A percentile compares a stretch with the other conserved stretches of the same genome.
These are phyloP conservation scores for Brassica hybrid DNA, from an alignment of 441 rosid genomes.

Conservation along the genomic window DNA sequence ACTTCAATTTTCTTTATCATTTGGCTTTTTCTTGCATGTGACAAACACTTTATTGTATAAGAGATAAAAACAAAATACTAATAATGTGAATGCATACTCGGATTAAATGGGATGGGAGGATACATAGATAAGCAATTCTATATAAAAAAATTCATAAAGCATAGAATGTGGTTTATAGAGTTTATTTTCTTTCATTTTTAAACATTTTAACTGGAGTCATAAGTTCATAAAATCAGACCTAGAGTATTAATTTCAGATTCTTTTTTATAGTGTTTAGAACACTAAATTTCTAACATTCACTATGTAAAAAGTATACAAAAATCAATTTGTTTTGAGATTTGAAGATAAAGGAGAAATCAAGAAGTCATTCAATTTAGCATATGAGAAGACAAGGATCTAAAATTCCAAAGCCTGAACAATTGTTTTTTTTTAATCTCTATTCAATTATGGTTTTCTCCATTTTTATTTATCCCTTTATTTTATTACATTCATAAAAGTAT, in stretches of 20 bases:
- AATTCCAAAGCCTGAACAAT: conserved; percentile 12
- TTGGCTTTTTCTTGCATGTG: conserved; percentile 36
- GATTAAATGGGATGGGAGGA: background rate
- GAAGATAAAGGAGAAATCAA: background rate
- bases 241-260: too few species aligned
- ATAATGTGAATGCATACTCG: conserved; percentile 17
- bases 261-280: background rate
- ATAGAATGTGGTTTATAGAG: background rate
- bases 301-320: background rate
- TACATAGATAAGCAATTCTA: background rate
- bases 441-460: conserved; percentile 8
- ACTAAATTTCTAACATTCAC: background rate
- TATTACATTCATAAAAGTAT: background rate
- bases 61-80: conserved; percentile 19
- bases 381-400: too few species aligned
- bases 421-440: too few species aligned
- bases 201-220: background rate
- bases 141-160: background rate
- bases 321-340: background rate
- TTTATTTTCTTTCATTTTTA: background rate
- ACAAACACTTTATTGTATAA: conserved; percentile 21
- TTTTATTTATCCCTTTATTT: conserved; percentile 3
- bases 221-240: background rate
- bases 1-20: conserved; percentile 17
- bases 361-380: too few species aligned